Evolutionary conservation across 208 protist species (phyloP).

Genomic region (Crithidia bombi): DNA sequence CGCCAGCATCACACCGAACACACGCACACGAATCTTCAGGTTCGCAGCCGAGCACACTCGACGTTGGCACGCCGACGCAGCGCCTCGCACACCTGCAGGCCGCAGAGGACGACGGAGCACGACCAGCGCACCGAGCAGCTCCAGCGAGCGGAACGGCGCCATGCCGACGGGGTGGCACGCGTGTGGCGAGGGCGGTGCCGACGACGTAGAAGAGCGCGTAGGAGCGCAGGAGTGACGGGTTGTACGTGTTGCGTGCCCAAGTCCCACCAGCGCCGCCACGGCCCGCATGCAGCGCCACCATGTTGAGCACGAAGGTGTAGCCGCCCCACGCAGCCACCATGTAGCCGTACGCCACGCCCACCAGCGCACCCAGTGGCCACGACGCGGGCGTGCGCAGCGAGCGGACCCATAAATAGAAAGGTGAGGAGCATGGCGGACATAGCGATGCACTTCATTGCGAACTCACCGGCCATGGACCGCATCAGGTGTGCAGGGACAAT

Average conservation of each 20-base stretch:
- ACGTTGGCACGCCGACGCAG: conserved; percentile 26
- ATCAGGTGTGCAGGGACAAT: conserved; percentile 93
- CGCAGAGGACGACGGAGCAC: conserved; percentile 73
- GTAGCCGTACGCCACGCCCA: conserved; percentile 86
- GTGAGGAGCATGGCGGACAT: conserved; percentile 96
- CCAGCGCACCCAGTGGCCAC: conserved; percentile 57
- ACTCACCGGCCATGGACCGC: conserved; percentile 98
- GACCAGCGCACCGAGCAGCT: conserved; percentile 95
- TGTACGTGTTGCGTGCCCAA: conserved; percentile 78
- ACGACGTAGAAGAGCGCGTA: conserved; percentile 96
- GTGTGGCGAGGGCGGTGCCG: conserved; percentile 94
- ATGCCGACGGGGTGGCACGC: conserved; percentile 95
- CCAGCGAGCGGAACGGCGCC: conserved; percentile 92
- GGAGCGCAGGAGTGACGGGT: conserved; percentile 87
- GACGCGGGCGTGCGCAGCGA: conserved; percentile 51
- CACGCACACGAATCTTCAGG: conserved; percentile 37
- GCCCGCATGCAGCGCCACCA: conserved; percentile 96
- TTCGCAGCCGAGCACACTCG: conserved; percentile 34
- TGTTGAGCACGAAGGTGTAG: conserved; percentile 98
- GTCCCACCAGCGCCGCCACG: conserved; percentile 84
- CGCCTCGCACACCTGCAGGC: conserved; percentile 39
- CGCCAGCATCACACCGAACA: conserved; percentile 29
- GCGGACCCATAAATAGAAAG: conserved; percentile 93
- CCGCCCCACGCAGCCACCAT: conserved; percentile 97
- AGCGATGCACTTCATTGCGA: conserved; percentile 98